Conservation (phyloP, 176 grass and related monocot species). For the Thinopyrum elongatum region DNA sequence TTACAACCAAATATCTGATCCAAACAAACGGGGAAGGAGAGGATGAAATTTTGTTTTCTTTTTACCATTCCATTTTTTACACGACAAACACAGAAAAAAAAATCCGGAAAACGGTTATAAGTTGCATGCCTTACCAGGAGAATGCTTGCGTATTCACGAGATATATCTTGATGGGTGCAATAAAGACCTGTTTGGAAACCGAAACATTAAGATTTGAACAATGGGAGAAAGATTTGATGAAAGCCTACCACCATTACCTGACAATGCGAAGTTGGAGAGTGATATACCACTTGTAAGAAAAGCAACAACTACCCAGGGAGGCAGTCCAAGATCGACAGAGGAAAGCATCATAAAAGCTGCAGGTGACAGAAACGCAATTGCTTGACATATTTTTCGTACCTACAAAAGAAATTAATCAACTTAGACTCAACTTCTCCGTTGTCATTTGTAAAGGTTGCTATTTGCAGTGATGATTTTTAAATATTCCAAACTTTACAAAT, state of each 20-base stretch:
- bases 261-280: slow-evolving; percentile 91
- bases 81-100: not conserved
- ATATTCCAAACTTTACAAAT: not conserved
- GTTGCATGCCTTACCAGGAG: slow-evolving; percentile 65
- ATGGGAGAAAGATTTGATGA: not conserved
- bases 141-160: slow-evolving; percentile 95
- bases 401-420: slow-evolving; percentile 39
- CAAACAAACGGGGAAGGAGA: not conserved
- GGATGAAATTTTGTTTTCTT: not conserved
- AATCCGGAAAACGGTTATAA: not conserved
- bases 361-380: slow-evolving; percentile 95
- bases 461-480: not conserved
- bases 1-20: not conserved
- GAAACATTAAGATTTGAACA: slow-evolving; percentile 31
- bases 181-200: slow-evolving; percentile 65
- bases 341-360: slow-evolving; percentile 92
- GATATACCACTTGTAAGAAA: slow-evolving; percentile 86
- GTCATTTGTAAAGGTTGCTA: not conserved
- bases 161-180: slow-evolving; percentile 99
- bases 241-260: slow-evolving; percentile 54
- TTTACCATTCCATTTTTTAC: not conserved
- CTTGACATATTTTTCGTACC: slow-evolving; percentile 99
- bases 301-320: slow-evolving; percentile 81
- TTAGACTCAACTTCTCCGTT: not conserved
- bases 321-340: slow-evolving; percentile 92